Conservation (phyloP, 116 monocot genomes). For the Papilionanthe hybrid region DNA sequence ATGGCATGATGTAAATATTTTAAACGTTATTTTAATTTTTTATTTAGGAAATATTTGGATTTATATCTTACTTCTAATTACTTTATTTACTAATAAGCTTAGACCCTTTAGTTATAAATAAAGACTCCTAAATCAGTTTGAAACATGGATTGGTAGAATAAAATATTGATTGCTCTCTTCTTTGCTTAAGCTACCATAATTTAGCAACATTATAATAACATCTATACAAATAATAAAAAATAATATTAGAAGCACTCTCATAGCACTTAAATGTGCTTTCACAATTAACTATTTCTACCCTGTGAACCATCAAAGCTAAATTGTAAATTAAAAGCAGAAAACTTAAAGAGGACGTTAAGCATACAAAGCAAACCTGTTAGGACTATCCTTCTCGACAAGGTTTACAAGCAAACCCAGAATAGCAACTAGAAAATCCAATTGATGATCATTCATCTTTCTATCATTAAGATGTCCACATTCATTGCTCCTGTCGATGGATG, state of each 20-base stretch:
- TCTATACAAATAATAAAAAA: not conserved
- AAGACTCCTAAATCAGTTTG: not conserved
- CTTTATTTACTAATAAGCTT: not conserved
- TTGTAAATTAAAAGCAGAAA: not conserved
- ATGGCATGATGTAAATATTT: not conserved
- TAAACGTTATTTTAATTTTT: not conserved
- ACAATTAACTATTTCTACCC: not conserved
- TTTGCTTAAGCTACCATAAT: not conserved
- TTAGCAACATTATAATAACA: not conserved
- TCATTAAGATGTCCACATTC: constrained; percentile 19
- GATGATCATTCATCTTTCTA: constrained; percentile 65
- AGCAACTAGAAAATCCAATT: constrained; percentile 93
- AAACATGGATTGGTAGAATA: not conserved
- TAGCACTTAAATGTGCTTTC: not conserved
- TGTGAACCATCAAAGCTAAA: not conserved
- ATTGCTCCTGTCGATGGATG: constrained; percentile 19
- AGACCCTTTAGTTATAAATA: not conserved
- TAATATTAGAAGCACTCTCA: not conserved
- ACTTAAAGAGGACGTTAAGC: not conserved
- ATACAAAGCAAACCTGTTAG: constrained; percentile 63
- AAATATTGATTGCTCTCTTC: not conserved
- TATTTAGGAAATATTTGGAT: not conserved
- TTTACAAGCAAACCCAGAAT: constrained; percentile 99
- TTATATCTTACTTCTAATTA: not conserved
- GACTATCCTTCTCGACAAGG: constrained; percentile 94